phyloP scores from a whole-genome alignment of 2,329 filamentous ascomycete genomes.

The Apiospora malaysiana region DNA sequence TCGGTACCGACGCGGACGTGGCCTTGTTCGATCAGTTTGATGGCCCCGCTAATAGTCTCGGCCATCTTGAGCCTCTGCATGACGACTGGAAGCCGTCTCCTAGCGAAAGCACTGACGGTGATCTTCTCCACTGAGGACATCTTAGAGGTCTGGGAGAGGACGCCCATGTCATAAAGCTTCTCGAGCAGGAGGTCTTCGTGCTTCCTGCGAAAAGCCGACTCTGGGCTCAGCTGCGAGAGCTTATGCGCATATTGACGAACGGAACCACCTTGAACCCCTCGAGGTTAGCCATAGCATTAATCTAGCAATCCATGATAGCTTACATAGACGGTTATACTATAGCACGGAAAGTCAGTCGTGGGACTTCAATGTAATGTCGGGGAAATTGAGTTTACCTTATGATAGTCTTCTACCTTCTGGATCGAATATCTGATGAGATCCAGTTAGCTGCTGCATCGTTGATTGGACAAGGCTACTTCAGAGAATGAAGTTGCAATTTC shows the following conservation, averaged over 20 bases:
- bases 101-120: constrained; percentile 87
- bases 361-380: too few relatives aligned
- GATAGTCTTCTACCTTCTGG: constrained; percentile 87
- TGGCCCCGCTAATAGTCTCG: constrained; percentile 83
- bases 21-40: constrained; percentile 90
- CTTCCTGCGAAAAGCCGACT: constrained; percentile 78
- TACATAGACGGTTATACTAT: constrained; percentile 50
- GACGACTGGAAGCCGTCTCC: constrained; percentile 83
- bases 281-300: constrained; percentile 27
- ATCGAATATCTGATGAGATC: constrained; percentile 75
- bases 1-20: constrained; percentile 75
- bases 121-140: constrained; percentile 86
- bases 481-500: neutral
- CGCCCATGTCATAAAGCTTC: constrained; percentile 92
- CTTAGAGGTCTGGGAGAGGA: constrained; percentile 77
- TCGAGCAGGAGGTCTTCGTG: constrained; percentile 87
- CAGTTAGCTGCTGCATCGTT: constrained; percentile 61
- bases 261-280: neutral
- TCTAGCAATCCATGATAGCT: neutral
- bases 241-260: constrained; percentile 88
- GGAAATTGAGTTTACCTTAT: constrained; percentile 41
- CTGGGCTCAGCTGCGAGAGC: constrained; percentile 80
- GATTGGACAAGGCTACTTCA: constrained; percentile 27
- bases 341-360: neutral
- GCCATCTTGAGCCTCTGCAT: constrained; percentile 94